A percentile compares a stretch with the other conserved stretches of the same genome.
These are phyloP conservation scores for Debaryomyces castellii DNA, from an alignment of 805 yeast species.

Conservation along the genomic window DNA sequence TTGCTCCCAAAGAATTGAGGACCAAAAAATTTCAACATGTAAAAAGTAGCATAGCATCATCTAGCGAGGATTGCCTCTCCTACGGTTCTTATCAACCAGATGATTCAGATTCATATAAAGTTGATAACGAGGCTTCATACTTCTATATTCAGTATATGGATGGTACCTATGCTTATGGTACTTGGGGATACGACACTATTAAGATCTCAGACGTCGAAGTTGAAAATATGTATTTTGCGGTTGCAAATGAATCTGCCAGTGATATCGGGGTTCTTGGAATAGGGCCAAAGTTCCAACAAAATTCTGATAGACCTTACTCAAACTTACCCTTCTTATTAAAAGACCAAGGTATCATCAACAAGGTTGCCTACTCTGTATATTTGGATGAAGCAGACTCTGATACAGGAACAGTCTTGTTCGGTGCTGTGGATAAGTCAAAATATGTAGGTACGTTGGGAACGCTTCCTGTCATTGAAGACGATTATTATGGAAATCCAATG, in stretches of 20 bases:
- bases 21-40: slow-evolving; percentile 22
- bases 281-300: slow-evolving; percentile 16
- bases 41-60: slow-evolving; percentile 17
- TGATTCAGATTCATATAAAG: slow-evolving; percentile 29
- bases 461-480: slow-evolving; percentile 16
- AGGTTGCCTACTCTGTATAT: slow-evolving; percentile 38
- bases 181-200: slow-evolving; percentile 37
- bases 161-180: slow-evolving; percentile 48
- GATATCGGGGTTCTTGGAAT: slow-evolving; percentile 8
- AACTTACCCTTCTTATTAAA: slow-evolving; percentile 36
- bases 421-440: slow-evolving; percentile 27
- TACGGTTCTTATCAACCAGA: slow-evolving; percentile 39
- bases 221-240: slow-evolving; percentile 9
- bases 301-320: slow-evolving; percentile 15
- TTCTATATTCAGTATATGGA: slow-evolving; percentile 49
- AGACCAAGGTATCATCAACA: slow-evolving; percentile 32
- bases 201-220: slow-evolving; percentile 10
- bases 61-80: slow-evolving; percentile 21
- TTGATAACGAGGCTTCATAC: slow-evolving; percentile 22
- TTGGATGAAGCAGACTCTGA: slow-evolving; percentile 21
- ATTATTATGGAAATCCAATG: slow-evolving; percentile 30
- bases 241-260: slow-evolving; percentile 18
- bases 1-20: neutral
- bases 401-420: slow-evolving; percentile 27
- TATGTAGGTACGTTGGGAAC: slow-evolving; percentile 18